phyloP scores from a whole-genome alignment of 106 monocot genomes.

The Platanthera guangdongensis region DNA sequence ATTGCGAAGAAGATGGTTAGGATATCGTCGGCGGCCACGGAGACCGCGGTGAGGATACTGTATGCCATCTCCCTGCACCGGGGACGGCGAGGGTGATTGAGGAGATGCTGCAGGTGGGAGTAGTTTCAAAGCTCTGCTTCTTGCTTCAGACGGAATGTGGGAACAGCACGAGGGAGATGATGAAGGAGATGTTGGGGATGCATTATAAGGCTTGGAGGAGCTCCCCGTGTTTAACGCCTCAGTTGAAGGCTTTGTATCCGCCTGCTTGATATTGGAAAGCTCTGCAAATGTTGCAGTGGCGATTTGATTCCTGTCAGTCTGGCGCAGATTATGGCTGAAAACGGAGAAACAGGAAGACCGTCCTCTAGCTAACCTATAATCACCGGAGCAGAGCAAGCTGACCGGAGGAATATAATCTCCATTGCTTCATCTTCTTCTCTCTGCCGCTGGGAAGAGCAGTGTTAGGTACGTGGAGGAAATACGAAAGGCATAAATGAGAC shows the following conservation, averaged over 20 bases:
- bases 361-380: no score
- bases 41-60: constrained; percentile 23
- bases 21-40: constrained; percentile 20
- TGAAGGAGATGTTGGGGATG: constrained; percentile 22
- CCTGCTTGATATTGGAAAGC: no score
- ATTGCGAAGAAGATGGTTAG: constrained; percentile 14
- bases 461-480: no score
- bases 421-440: no score
- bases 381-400: no score
- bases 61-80: constrained; percentile 2
- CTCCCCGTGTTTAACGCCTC: constrained; percentile 23
- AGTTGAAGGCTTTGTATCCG: background rate
- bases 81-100: constrained; percentile 13
- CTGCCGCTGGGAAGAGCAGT: no score
- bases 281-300: no score
- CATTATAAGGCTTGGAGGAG: constrained; percentile 29
- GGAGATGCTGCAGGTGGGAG: constrained; percentile 35
- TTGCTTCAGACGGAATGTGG: background rate
- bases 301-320: no score
- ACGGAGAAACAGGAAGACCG: no score
- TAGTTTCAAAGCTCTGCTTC: constrained; percentile 23
- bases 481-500: no score
- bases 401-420: no score
- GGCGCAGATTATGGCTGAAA: no score
- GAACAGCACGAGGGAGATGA: constrained; percentile 25